Base-by-base conservation (phyloP, 2,329 filamentous ascomycete genomes). In the Phialemonium atrogriseum region DNA sequence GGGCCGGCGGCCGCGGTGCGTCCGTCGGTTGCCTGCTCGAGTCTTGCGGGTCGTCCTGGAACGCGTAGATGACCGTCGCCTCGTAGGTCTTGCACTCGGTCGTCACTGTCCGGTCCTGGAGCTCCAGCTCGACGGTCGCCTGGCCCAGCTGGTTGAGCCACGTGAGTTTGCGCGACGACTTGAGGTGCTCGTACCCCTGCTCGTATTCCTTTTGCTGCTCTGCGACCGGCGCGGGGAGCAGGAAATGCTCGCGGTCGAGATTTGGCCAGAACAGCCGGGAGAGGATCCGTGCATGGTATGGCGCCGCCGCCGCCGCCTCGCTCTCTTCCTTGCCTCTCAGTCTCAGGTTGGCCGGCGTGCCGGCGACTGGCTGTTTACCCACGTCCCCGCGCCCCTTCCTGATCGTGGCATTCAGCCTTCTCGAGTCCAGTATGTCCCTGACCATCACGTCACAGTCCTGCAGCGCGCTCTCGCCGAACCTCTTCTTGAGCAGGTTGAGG, bases 371-470 rank as follows among this genome's bases (percentile, higher is more conserved):
- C 41, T 46, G 25, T 46, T 35, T 26, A 45, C 40, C 32, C 47
- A 20, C 35, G 33, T 11, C 20, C 14, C 15, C 33, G 48, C 67
- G 59, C 23, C 62, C 63, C 35, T 66, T 69, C 24, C 76, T 66
- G 27, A 94, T 76, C 10, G 70, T 63, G 7, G 66, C 60, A 50
- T 95, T 84, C 37, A 93, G 74, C 24, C 75, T 71, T 38, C 71
- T 70, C 2, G 87, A 94, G 49, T 95, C 88, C 42, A 83, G 73
- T 21, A 96, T 83, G 52, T 98, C 91, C 41, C 82, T 84, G 35
- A 98, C 73, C 91, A 98, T 98, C 47, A 98, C 91, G 51, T 98
- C 89, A 55, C 88, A 95, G 29, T 84, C 84, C 52, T 96, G 91
- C 27, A 98, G 64, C 11, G 85, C 78, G 17, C 73, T 70, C 43